Conservation (phyloP, 2,329 filamentous ascomycete genomes). For the Trichoderma sp. region DNA sequence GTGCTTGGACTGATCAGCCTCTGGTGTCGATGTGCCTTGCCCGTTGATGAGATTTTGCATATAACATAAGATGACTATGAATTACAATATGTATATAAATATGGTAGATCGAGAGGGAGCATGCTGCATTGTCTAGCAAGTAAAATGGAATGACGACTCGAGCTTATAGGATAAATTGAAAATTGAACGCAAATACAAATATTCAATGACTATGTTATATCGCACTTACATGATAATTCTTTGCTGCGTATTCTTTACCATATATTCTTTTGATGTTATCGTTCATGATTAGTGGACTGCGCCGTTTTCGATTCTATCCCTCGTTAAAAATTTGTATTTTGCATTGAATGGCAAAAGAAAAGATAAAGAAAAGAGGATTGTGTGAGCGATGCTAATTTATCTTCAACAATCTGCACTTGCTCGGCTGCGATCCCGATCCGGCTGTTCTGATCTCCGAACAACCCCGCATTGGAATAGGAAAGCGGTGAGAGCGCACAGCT, state of each 20-base stretch:
- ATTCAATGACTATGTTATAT: neutral
- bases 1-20: neutral
- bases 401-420: neutral
- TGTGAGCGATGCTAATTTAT: neutral
- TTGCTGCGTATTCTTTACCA: neutral
- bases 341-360: neutral
- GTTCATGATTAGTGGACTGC: neutral
- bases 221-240: neutral
- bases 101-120: neutral
- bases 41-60: neutral
- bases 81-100: neutral
- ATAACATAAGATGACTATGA: neutral
- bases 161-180: neutral
- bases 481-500: constrained; percentile 36
- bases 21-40: neutral
- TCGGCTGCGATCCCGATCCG: neutral
- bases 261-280: neutral
- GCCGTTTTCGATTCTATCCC: rapidly evolving
- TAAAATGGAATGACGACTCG: neutral
- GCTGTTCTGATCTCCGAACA: neutral
- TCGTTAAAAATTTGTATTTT: neutral
- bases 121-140: neutral
- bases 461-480: constrained; percentile 39
- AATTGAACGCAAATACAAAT: neutral
- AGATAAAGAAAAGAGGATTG: neutral